phyloP scores from a whole-genome alignment of 768 basidiomycete genomes.

The Panellus pusillus region DNA sequence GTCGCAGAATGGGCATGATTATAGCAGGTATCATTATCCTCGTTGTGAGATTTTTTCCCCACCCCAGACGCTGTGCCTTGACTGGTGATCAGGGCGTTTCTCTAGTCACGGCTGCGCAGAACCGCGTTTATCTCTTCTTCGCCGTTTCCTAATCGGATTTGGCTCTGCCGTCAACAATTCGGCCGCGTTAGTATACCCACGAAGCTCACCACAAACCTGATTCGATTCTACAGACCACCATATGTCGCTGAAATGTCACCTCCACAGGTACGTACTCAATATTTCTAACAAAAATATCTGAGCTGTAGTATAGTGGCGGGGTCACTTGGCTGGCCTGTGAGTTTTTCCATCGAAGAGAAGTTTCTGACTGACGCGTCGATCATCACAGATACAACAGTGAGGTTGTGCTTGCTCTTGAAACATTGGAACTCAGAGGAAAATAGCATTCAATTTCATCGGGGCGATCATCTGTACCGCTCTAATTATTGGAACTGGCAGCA shows the following conservation, averaged over 20 bases:
- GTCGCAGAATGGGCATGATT: constrained; percentile 47
- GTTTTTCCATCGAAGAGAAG: constrained; percentile 17
- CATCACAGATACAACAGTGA: constrained; percentile 36
- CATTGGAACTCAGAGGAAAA: background rate
- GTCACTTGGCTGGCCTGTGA: constrained; percentile 49
- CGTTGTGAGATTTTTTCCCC: background rate
- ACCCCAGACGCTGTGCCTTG: background rate
- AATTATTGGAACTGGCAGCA: constrained; percentile 40
- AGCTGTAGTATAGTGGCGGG: constrained; percentile 39
- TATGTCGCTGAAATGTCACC: constrained; percentile 63
- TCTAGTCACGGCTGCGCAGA: constrained; percentile 17
- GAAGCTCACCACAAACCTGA: background rate
- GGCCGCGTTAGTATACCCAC: constrained; percentile 43
- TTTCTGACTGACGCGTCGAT: background rate
- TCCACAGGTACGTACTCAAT: constrained; percentile 37
- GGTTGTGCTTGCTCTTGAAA: constrained; percentile 4
- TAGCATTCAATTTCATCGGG: constrained; percentile 44
- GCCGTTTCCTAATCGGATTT: constrained; percentile 15
- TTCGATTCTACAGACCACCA: constrained; percentile 27
- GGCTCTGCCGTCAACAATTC: constrained; percentile 5
- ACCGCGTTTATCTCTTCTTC: constrained; percentile 17
- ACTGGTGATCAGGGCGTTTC: constrained; percentile 9
- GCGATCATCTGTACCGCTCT: constrained; percentile 39
- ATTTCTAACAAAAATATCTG: background rate
- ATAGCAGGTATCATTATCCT: constrained; percentile 41